Percentiles rank a stretch among this genome's conserved stretches.
Evolutionary conservation across 805 yeast genomes (phyloP).

Genomic region (Barnettozyma sp.): DNA sequence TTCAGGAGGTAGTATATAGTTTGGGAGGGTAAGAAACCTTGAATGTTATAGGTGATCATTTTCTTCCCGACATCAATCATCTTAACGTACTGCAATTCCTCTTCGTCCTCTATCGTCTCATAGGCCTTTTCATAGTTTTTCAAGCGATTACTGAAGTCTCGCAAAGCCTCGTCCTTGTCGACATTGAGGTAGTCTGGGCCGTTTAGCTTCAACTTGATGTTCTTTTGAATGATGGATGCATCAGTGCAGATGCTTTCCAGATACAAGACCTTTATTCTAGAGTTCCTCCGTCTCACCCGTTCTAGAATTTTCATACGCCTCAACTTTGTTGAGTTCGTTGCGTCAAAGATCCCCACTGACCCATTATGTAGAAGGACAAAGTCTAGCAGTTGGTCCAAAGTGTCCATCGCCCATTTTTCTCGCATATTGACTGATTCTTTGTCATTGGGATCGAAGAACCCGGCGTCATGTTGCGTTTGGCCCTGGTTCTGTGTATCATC

Average conservation of each 20-base stretch:
- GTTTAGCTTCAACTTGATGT: conserved; percentile 74
- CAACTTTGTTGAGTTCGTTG: conserved; percentile 68
- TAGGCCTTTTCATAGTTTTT: conserved; percentile 82
- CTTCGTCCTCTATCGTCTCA: conserved; percentile 80
- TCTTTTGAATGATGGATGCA: conserved; percentile 68
- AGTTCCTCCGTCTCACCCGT: conserved; percentile 48
- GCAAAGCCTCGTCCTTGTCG: conserved; percentile 73
- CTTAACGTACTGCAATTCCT: conserved; percentile 75
- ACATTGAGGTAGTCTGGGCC: conserved; percentile 91
- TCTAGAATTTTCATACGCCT: conserved; percentile 55
- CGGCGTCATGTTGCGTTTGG: conserved; percentile 59
- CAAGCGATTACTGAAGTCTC: conserved; percentile 76
- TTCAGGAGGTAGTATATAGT: conserved; percentile 84
- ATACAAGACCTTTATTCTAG: conserved; percentile 69
- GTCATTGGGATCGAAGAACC: conserved; percentile 80
- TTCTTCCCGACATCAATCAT: conserved; percentile 96
- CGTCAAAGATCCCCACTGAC: conserved; percentile 87
- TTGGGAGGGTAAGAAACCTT: conserved; percentile 85
- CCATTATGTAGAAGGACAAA: conserved; percentile 78
- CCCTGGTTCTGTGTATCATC: neutral
- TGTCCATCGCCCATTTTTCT: conserved; percentile 95
- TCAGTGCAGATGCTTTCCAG: conserved; percentile 87
- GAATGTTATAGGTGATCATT: conserved; percentile 85
- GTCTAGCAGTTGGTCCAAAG: conserved; percentile 75
- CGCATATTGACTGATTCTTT: conserved; percentile 54